These are phyloP conservation scores for Przewalskia tangutica DNA, from an alignment of 257 asterid genomes.

Conservation along the genomic window DNA sequence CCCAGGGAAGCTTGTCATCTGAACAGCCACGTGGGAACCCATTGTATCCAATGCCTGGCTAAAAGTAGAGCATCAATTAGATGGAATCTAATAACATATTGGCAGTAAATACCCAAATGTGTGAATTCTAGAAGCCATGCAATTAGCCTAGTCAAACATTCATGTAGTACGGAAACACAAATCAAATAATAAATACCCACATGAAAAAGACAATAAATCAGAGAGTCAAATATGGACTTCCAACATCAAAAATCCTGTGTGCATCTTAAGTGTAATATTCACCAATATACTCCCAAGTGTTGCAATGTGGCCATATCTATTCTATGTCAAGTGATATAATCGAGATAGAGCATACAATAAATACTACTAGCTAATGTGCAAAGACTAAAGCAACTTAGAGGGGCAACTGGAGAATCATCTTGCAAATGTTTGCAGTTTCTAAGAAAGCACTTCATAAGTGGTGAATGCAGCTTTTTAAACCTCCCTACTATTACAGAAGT, in stretches of 20 bases:
- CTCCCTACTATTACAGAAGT: neutral
- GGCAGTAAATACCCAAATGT: neutral
- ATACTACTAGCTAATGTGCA: neutral
- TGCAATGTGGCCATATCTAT: neutral
- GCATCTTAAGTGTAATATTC: neutral
- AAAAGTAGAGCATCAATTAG: constrained; percentile 6
- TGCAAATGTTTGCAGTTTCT: neutral
- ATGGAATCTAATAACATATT: constrained; percentile 5
- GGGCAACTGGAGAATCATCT: neutral
- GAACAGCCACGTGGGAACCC: constrained; percentile 98
- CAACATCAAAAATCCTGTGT: neutral
- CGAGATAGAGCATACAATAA: neutral
- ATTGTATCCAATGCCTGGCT: constrained; percentile 83
- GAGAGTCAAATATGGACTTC: neutral
- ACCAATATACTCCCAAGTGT: neutral
- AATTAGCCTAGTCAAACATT: neutral
- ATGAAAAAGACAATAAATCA: neutral
- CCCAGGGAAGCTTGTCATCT: constrained; percentile 91
- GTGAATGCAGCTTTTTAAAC: neutral
- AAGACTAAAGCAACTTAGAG: neutral
- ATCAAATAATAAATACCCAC: neutral
- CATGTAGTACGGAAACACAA: neutral
- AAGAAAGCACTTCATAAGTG: neutral
- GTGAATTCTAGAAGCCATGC: neutral
- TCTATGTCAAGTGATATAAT: neutral